Evolutionary conservation across 1,139 yeast genomes (phyloP).

Genomic region (Blastobotrys indianensis): DNA sequence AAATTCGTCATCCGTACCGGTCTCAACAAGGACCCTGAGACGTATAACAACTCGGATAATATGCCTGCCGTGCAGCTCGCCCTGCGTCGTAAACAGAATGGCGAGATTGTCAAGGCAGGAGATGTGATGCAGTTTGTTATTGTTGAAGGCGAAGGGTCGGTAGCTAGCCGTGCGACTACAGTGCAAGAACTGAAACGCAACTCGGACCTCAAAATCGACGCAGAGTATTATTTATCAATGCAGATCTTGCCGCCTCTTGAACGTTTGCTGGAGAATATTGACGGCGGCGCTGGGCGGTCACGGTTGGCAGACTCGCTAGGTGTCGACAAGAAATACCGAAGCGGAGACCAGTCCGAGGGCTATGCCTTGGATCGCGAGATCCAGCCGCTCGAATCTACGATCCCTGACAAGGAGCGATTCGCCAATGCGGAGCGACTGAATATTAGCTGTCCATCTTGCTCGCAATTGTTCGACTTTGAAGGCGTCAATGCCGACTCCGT

Average conservation of each 20-base stretch:
- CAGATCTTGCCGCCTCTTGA: slow-evolving; percentile 91
- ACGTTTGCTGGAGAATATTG: slow-evolving; percentile 77
- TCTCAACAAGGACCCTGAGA: slow-evolving; percentile 38
- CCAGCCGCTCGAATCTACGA: slow-evolving; percentile 74
- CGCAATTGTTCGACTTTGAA: slow-evolving; percentile 55
- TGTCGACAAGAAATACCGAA: slow-evolving; percentile 49
- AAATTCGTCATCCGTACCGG: slow-evolving; percentile 43
- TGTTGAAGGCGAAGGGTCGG: slow-evolving; percentile 38
- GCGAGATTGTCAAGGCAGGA: slow-evolving; percentile 83
- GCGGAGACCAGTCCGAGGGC: slow-evolving; percentile 16
- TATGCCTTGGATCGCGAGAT: slow-evolving; percentile 39
- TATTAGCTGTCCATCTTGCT: slow-evolving; percentile 58
- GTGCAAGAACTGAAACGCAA: slow-evolving; percentile 59
- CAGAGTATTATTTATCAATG: slow-evolving; percentile 72
- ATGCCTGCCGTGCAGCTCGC: slow-evolving; percentile 97
- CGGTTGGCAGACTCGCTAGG: slow-evolving; percentile 75
- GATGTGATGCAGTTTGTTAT: slow-evolving; percentile 86
- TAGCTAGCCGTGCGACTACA: slow-evolving; percentile 77
- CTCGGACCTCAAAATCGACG: slow-evolving; percentile 59
- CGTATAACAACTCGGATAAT: slow-evolving; percentile 46
- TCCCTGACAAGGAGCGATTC: slow-evolving; percentile 79
- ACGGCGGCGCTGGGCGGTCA: slow-evolving; percentile 72
- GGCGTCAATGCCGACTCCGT: slow-evolving; percentile 52
- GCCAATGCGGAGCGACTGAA: slow-evolving; percentile 52
- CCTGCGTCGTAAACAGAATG: slow-evolving; percentile 65